Evolutionary conservation across 192 early-diverging fungal genomes (phyloP), one percentile per base, ranked within the genome.

Genomic region (Coemansia sp.): DNA sequence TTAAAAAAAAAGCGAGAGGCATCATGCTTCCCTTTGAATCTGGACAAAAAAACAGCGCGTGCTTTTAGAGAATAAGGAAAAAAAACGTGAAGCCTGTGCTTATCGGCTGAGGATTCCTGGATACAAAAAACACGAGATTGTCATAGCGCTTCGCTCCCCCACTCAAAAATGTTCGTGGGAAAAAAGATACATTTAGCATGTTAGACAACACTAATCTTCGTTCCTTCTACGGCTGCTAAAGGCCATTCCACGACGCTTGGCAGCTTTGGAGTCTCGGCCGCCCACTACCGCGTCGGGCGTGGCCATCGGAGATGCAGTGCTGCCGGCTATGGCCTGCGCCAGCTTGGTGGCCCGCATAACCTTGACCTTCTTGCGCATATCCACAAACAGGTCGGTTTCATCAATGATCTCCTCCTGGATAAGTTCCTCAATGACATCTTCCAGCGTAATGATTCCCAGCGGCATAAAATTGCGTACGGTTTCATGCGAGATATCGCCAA

Each of bases 351-450:
- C 71, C 0, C 68, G 60, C 68, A 70, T 59, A 12, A 78, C 75
- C 45, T 66, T 70, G 55, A 78, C 66, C 16, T 62, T 57, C 15
- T 57, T 43, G 15, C 66, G 65, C 50, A 72, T 72, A 23, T 79
- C 76, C 11, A 79, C 54, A 56, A 79, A 79, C 49, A 86, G 84
- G 61, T 87, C 88, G 1, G 88, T 88, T 62, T 89, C 88, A 51
- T 89, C 88, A 35, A 89, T 80, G 58, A 89, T 89, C 63, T 89
- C 86, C 64, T 88, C 87, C 38, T 86, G 85, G 61, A 91, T 84
- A 13, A 91, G 62, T 53, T 88, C 89, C 70, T 91, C 89, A 58
- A 90, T 90, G 4, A 90, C 85, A 63, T 90, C 88, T 63, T 90
- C 88, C 40, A 90, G 64, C 3, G 88, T 90, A 20, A 90, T 84